Evolutionary conservation across 176 grass and related monocot genomes (phyloP).

Genomic region (Carex myosuroides): DNA sequence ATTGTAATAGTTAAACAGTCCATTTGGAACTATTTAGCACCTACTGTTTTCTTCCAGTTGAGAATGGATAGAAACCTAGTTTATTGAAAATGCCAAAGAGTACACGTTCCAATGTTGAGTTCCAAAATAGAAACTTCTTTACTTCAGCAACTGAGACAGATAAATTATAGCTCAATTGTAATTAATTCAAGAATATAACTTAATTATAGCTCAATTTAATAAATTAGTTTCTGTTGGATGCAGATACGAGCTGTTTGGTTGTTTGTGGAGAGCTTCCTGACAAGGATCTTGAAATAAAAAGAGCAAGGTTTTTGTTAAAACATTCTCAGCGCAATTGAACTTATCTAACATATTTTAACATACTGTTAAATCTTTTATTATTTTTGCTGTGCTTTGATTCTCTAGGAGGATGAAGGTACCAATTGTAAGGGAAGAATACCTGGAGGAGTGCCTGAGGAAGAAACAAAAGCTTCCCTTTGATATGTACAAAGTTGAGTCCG

Average conservation of each 20-base stretch:
- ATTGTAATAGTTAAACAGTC: neutral
- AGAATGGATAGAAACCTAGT: neutral
- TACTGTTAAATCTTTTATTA: neutral
- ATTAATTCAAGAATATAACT: neutral
- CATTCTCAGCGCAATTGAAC: slow-evolving; percentile 1
- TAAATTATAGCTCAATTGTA: neutral
- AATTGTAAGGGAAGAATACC: slow-evolving; percentile 63
- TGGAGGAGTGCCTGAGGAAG: slow-evolving; percentile 60
- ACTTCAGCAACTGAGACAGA: neutral
- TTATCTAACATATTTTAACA: slow-evolving; percentile 10
- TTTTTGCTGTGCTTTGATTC: slow-evolving; percentile 17
- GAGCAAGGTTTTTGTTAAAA: slow-evolving; percentile 54
- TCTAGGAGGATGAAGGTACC: slow-evolving; percentile 92
- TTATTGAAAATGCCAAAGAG: neutral
- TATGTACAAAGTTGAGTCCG: slow-evolving; percentile 61
- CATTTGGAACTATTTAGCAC: neutral
- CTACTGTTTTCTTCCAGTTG: neutral
- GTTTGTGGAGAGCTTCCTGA: slow-evolving; percentile 52
- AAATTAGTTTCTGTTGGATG: slow-evolving; percentile 25
- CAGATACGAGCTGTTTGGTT: slow-evolving; percentile 82
- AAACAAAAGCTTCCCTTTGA: slow-evolving; percentile 70
- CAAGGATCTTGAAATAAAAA: slow-evolving; percentile 64
- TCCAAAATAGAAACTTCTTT: neutral
- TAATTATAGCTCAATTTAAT: neutral
- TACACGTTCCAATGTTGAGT: neutral